These are phyloP conservation scores for Megacollybia marginata DNA, from an alignment of 768 basidiomycete genomes.

Conservation along the genomic window DNA sequence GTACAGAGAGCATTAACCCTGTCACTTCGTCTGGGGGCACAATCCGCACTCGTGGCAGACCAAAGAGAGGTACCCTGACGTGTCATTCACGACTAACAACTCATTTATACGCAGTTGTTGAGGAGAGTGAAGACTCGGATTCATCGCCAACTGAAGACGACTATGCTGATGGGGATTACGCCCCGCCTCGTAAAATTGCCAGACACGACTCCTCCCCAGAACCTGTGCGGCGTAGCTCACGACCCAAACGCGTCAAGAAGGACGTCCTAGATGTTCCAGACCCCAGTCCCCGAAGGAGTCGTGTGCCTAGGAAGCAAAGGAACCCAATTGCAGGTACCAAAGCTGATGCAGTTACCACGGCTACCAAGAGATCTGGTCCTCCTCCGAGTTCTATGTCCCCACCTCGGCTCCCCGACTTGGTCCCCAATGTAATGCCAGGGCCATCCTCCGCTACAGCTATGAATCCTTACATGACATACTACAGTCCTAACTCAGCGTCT, in stretches of 20 bases:
- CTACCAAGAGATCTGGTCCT: too few species aligned
- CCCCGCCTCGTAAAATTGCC: not conserved
- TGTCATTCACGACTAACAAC: not conserved
- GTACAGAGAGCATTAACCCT: not conserved
- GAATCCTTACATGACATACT: constrained; percentile 12
- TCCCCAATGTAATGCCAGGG: not conserved
- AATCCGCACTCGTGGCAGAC: not conserved
- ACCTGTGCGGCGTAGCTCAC: not conserved
- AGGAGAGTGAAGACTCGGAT: not conserved
- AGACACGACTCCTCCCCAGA: not conserved
- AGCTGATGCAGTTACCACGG: not conserved
- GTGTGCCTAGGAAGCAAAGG: not conserved
- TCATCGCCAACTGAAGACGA: not conserved
- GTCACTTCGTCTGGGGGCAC: not conserved
- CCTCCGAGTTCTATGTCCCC: not conserved
- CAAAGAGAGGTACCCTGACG: not conserved
- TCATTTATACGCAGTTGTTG: not conserved
- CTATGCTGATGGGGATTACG: not conserved
- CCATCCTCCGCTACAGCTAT: constrained; percentile 2
- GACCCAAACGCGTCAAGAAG: not conserved
- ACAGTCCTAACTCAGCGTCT: not conserved
- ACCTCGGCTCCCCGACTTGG: not conserved
- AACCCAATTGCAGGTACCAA: not conserved
- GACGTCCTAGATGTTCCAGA: too few species aligned
- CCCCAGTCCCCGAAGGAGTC: too few species aligned